Evolutionary conservation across 495 filamentous ascomycete species (phyloP), one percentile per base, ranked within the genome.

Genomic region (Hypomontagnella monticulosa): DNA sequence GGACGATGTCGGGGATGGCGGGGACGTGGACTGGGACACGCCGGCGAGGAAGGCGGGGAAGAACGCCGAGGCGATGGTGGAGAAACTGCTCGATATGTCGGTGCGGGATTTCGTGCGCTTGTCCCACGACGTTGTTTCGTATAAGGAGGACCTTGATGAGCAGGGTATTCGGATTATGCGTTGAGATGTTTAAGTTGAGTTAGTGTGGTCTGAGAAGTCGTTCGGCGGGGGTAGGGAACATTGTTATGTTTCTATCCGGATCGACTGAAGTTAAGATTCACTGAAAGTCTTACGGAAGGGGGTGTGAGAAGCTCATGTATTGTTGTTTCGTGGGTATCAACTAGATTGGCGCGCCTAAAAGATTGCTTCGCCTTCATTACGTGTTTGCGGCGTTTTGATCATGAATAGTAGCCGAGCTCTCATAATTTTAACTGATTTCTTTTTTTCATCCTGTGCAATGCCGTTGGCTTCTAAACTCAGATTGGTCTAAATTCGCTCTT

Each of bases 401-500:
- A 43, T 43, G 7, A 14, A 41, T 38, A 48, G 18, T 34, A 44
- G 12, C 14, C 20, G 50, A 3, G 37, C 10, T 15, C 19, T 61
- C 32, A 43, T 6, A 27, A 27, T 42, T 23, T 63, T 33, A 44
- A n/a, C 43, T 40, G 27, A 63, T 55, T 30, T 62, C 51, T 57
- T 61, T 43, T 61, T 61, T 46, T 4, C 7, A 23, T 14, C 12
- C 41, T 34, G 50, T 20, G 33, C 16, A n/a, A 47, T 7, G 44
- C 20, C 61, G 34, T 10, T 37, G n/a, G 14, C 42, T 12, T 38
- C 50, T 60, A 61, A 20, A 43, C 50, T 67, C 57, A 52, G 20
- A 38, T 41, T 54, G 53, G 38, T 20, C 37, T 41, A 61, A 32
- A 54, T 74, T 74, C 50, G 49, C 33, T 63, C 56, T 57, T 67